Base-by-base conservation (phyloP, 192 early-diverging fungal genomes). In the Entomortierella lignicola region DNA sequence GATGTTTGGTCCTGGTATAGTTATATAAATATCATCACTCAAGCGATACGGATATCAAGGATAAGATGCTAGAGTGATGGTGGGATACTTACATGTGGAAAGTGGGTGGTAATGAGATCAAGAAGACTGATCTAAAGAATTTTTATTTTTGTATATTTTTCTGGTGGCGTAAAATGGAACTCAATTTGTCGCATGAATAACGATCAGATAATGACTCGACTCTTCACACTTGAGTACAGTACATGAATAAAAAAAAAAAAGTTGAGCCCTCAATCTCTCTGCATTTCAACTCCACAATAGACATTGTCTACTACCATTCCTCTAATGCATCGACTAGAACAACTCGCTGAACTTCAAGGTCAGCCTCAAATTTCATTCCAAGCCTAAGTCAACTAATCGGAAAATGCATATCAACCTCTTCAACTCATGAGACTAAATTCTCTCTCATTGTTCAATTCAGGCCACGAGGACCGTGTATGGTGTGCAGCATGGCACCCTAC, bases 391-490 rank as follows among this genome's bases (percentile, higher is more conserved):
- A 10, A 37, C 5, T 10, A 37, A 37, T 37, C 10, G 34, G 10
- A 42, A 13, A 42, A 42, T 42, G 39, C 39, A 47, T 30, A 60
- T 50, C n/a, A n/a, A 34, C 5, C 0, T 59, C 53, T 8, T 43
- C 43, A 4, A 32, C 21, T 8, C 48, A 57, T 57, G 18, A 6
- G 4, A 4, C 31, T 25, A 29, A 54, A 54, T 29, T 27, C 30
- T 42, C 54, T 27, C 12, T 55, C 37, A 18, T 23, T 50, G 21
- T 41, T 26, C 27, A 17, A 31, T 32, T 31, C 39, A 89, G 92
- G 91, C 44, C 96, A 98, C 71, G 82, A 89, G 26, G 94, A 96
- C 85, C 82, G 92, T 50, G 94, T 94, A 8, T 96, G 95, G 96
- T 89, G 91, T 55, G 88, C 93, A 34, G 80, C 91, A 41, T 98